Evolutionary conservation across 192 early-diverging fungal genomes (phyloP), one percentile per base, ranked within the genome.

Genomic region (Gonapodya prolifera): DNA sequence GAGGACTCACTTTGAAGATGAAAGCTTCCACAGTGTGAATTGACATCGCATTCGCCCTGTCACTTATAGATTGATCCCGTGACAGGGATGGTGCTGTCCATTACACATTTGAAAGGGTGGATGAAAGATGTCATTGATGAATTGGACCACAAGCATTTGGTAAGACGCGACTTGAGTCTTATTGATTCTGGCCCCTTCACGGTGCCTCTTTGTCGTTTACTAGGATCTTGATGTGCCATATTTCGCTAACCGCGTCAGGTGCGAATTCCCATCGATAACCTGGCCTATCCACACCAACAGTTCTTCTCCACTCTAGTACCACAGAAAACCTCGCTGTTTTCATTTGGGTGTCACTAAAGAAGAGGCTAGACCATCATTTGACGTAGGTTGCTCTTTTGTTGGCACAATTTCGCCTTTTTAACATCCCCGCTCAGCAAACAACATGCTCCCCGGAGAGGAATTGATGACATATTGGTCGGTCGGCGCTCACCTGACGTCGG

Each of bases 31-130:
- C 35, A 23, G 0, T 33, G 78, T 17, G 13, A 33, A 23, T 29
- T 75, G 32, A 18, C n/a, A n/a, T n/a, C n/a, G n/a, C n/a, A n/a
- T n/a, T n/a, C n/a, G n/a, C n/a, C n/a, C n/a, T n/a, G n/a, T n/a
- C n/a, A n/a, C 23, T 77, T 18, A 34, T 34, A 90, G 85, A 82
- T 96, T 2, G 84, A 96, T 82, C 87, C 86, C n/a, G 34, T 75
- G 2, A 95, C 92, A 0, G 96, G 94, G 1, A 96, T 97, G 94
- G 92, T 97, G 1, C 86, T 92, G 77, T 95, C 95, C 81, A 83
- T 96, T 2, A 83, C 83, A 0, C 91, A 93, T 35, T 81, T 96
- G 78, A 96, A 96, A 84, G 82, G 87, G 76, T 91, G 87, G 81
- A 90, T 97, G 77, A 84, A 92, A 75, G 36, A 88, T 0, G 87